Percentiles rank a stretch among this genome's conserved stretches.
phyloP scores from a whole-genome alignment of 192 early-diverging fungal genomes.

The Coemansia sp. region DNA sequence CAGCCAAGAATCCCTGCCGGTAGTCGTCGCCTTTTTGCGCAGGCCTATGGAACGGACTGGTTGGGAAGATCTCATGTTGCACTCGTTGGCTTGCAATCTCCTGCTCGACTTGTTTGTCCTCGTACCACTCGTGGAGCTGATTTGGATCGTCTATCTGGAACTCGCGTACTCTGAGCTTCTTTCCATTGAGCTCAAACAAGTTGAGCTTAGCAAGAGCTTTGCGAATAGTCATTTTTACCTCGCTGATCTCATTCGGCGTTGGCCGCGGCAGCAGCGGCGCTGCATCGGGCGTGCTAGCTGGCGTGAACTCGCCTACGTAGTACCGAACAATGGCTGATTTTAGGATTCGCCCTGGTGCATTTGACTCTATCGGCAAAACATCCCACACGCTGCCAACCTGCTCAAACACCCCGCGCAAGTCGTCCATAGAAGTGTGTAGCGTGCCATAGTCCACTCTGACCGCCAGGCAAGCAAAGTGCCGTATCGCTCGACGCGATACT shows the following conservation, averaged over 20 bases:
- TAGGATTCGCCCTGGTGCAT: conserved; percentile 13
- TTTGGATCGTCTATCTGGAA: conserved; percentile 13
- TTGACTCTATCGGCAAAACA: conserved; percentile 31
- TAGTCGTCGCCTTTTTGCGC: conserved; percentile 36
- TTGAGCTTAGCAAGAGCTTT: conserved; percentile 24
- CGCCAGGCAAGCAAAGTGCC: conserved; percentile 39
- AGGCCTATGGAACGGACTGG: conserved; percentile 32
- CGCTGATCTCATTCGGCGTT: conserved; percentile 17
- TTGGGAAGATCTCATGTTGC: conserved; percentile 26
- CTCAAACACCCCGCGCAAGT: conserved; percentile 29
- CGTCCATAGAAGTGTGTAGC: conserved; percentile 25
- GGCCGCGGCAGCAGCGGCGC: conserved; percentile 36
- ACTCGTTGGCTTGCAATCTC: not conserved
- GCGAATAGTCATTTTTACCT: conserved; percentile 8
- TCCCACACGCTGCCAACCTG: conserved; percentile 48
- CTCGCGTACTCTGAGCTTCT: conserved; percentile 20
- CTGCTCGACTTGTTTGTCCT: conserved; percentile 9
- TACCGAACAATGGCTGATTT: conserved; percentile 37
- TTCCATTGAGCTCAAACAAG: conserved; percentile 26
- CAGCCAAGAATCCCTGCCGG: conserved; percentile 37
- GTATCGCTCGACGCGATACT: not conserved
- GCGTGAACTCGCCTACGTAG: conserved; percentile 33
- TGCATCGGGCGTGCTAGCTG: conserved; percentile 21
- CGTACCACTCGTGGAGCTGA: conserved; percentile 51
- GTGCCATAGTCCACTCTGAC: conserved; percentile 33